These are phyloP conservation scores for Royoungia palumana DNA, from an alignment of 768 basidiomycete genomes.

Conservation along the genomic window DNA sequence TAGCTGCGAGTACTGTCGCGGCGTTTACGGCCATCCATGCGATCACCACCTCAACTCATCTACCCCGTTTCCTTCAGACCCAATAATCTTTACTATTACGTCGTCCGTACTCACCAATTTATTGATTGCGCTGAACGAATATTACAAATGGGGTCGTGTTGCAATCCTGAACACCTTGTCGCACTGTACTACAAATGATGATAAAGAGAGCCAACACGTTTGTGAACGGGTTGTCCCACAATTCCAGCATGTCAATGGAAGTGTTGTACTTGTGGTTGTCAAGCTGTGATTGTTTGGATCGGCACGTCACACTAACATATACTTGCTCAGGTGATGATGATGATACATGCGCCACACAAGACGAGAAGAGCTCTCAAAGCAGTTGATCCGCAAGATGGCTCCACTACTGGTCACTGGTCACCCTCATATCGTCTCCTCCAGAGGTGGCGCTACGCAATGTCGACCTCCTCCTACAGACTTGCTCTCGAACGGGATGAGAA, in stretches of 20 bases:
- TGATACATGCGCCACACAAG: slow-evolving; percentile 90
- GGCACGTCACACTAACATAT: background rate
- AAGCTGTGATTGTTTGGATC: slow-evolving; percentile 54
- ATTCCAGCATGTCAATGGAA: slow-evolving; percentile 95
- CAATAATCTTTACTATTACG: slow-evolving; percentile 81
- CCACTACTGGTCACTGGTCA: slow-evolving; percentile 94
- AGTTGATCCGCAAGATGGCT: slow-evolving; percentile 93
- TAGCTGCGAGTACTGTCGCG: slow-evolving; percentile 94
- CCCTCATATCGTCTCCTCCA: slow-evolving; percentile 91
- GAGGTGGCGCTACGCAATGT: slow-evolving; percentile 96
- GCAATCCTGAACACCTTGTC: slow-evolving; percentile 86
- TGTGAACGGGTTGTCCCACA: slow-evolving; percentile 98
- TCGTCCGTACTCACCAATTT: slow-evolving; percentile 80
- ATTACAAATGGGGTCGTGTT: slow-evolving; percentile 98
- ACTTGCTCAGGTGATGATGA: slow-evolving; percentile 75
- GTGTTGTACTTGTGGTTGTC: slow-evolving; percentile 94
- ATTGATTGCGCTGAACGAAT: slow-evolving; percentile 93
- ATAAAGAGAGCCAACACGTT: slow-evolving; percentile 96
- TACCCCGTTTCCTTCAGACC: slow-evolving; percentile 53
- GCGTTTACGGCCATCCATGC: slow-evolving; percentile 91
- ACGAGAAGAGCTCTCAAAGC: slow-evolving; percentile 79
- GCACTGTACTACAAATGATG: slow-evolving; percentile 79
- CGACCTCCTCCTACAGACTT: slow-evolving; percentile 94
- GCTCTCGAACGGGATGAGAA: slow-evolving; percentile 93
- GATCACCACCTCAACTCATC: slow-evolving; percentile 51